A percentile compares a stretch with the other conserved stretches of the same genome.
Conservation (phyloP, 495 filamentous ascomycete genomes). For the Xylaria acuta region DNA sequence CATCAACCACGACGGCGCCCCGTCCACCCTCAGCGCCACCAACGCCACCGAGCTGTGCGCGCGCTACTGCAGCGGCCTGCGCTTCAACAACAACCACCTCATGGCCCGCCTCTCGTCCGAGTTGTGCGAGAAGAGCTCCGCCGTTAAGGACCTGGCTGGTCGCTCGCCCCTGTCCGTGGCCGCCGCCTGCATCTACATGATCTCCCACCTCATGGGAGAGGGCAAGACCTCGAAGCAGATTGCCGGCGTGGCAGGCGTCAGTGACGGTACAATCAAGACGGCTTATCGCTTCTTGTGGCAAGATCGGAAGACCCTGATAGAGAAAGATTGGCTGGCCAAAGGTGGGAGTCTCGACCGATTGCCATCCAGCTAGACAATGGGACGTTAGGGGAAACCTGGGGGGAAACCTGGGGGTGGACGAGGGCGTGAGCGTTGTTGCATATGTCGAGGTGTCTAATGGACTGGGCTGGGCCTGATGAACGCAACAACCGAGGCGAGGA, state of each 20-base stretch:
- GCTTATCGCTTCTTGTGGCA: conserved; percentile 88
- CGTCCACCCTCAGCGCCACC: conserved; percentile 80
- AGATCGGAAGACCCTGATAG: conserved; percentile 74
- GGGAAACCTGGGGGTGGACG: not conserved
- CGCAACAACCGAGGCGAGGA: not conserved
- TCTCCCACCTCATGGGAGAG: conserved; percentile 80
- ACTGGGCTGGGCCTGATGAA: not conserved
- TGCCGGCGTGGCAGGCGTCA: conserved; percentile 78
- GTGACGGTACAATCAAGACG: conserved; percentile 93
- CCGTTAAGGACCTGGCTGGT: conserved; percentile 80
- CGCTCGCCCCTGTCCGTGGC: conserved; percentile 94
- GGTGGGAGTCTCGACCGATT: conserved; percentile 73
- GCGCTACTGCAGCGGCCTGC: conserved; percentile 85
- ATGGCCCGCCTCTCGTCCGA: conserved; percentile 75
- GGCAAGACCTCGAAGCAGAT: conserved; percentile 85
- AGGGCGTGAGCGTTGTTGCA: not conserved
- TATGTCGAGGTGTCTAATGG: not conserved
- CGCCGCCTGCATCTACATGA: conserved; percentile 95
- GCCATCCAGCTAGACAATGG: conserved; percentile 51
- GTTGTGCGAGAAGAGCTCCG: conserved; percentile 74
- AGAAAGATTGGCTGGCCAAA: conserved; percentile 72
- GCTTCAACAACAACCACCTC: conserved; percentile 64
- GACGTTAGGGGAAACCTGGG: not conserved
- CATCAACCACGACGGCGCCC: conserved; percentile 56
- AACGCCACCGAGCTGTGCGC: conserved; percentile 84